Base-by-base conservation (phyloP, 73 alveolate species). In the Blepharisma stoltei region DNA sequence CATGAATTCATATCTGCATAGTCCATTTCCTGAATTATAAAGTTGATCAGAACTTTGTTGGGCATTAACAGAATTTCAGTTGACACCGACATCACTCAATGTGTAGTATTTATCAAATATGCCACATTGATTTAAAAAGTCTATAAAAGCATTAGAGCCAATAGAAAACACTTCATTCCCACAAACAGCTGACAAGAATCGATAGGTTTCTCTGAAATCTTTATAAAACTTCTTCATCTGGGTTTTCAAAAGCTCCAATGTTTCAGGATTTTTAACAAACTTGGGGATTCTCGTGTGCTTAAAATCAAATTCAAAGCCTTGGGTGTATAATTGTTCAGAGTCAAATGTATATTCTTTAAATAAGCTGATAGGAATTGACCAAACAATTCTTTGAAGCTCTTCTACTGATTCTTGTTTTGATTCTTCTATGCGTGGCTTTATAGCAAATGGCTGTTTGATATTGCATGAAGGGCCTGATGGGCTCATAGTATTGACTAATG, bases 291-390 rank as follows among this genome's bases (percentile, higher is more conserved):
- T 84, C 25, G 91, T 73, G 48, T 84, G 66, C 46, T 86, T 81
- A 89, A 91, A 79, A 71, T 91, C 97, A 55, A 81, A 86, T 45
- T 91, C 95, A 55, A 91, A 91, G 81, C 97, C 89, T 25, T 89
- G 55, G 55, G 70, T 84, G 20, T 81, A 53, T 52, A 67, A 71
- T 20, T 69, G 85, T 11, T 80, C 86, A 5, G 73, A 65, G n/a
- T 88, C 95, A 54, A 32, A 69, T 21, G 80, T 83, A 60, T 53
- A 71, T 52, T 80, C 89, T 43, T 67, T 70, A 65, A 86, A 86
- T 0, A 79, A 48, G 6, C 77, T 46, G 14, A 49, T 69, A 54
- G 54, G 81, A 11, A 81, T 7, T 21, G 54, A 69, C 88, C 92
- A 84, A 18, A 7, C 54, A 23, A 76, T 69, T 71, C 78, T 86